These are phyloP conservation scores for Phytopythium sindhum DNA, from an alignment of 352 stramenopile species.

Conservation along the genomic window DNA sequence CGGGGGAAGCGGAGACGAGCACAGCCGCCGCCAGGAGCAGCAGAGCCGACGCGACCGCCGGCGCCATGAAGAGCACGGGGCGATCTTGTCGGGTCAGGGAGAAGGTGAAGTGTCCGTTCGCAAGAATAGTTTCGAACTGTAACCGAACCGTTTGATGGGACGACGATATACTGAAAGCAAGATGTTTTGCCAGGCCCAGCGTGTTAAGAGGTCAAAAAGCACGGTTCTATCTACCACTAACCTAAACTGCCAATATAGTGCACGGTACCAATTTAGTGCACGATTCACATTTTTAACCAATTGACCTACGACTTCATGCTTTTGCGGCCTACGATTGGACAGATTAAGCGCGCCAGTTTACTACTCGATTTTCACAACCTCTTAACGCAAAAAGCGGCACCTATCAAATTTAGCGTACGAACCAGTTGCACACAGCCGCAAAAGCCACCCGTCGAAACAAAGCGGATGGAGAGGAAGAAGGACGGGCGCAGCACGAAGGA, in stretches of 20 bases:
- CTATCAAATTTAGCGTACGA: neutral
- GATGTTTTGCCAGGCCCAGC: too few species aligned
- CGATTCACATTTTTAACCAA: neutral
- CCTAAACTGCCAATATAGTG: slow-evolving; percentile 4
- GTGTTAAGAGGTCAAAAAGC: too few species aligned
- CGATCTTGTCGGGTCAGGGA: neutral
- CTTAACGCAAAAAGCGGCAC: too few species aligned
- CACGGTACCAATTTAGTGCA: neutral
- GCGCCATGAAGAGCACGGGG: neutral
- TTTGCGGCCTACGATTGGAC: neutral
- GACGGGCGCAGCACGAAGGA: neutral
- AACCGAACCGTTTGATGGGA: too few species aligned
- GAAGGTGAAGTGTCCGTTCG: neutral
- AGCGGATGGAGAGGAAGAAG: too few species aligned
- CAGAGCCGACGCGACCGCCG: neutral
- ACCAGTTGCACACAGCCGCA: neutral
- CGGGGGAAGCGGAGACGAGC: neutral
- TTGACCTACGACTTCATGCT: neutral
- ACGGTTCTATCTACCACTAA: too few species aligned
- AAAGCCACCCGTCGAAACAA: neutral
- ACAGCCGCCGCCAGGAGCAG: neutral
- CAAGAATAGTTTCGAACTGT: neutral
- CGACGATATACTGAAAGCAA: too few species aligned
- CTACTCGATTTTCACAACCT: neutral
- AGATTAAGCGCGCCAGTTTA: neutral